Base-by-base conservation (phyloP, 495 filamentous ascomycete species). In the Achaetomiella virescens region DNA sequence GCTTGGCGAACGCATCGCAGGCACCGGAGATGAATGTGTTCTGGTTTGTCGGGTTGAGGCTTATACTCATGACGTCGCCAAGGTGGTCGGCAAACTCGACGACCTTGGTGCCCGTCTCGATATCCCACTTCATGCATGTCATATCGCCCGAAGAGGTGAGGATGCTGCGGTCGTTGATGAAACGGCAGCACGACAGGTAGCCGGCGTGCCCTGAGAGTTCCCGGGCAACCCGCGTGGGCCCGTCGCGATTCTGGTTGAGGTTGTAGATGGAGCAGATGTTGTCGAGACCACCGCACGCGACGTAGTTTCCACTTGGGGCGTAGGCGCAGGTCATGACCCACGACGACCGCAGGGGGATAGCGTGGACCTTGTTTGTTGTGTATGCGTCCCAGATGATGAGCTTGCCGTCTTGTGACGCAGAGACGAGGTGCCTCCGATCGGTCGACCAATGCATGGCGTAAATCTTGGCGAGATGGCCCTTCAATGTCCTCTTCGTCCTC, bases 281-380 rank as follows among this genome's bases (percentile, higher is more conserved):
- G 72, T 98, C 93, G 51, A 98, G 80, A 77, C 93, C 93, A 78
- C 93, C 93, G 68, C 93, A 98, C 25, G 93, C 93, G 48, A 98
- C 93, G 68, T 89, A 98, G 72, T 98, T 98, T 18, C 93, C 93
- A 69, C 91, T 96, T 12, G 93, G 93, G 64, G 95, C 92, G 72
- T 98, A 98, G 62, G 93, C 93, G 81, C 93, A 98, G 62, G 92
- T 98, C 93, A 98, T 98, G 68, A 98, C 93, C 93, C 93, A 98
- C 22, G 93, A 98, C 7, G 93, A 98, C 48, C 93, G 84, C 43
- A 98, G 78, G n/a, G 93, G 93, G 61, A 98, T 98, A 70, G 93
- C 93, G 77, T 98, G 93, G 29, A 98, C 93, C 70, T 98, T 98
- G 77, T 98, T 98, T 55, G 93, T 97, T 55, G 93, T 97, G 79